phyloP scores from a whole-genome alignment of 176 grass and related monocot species.

The Pharus latifolius region DNA sequence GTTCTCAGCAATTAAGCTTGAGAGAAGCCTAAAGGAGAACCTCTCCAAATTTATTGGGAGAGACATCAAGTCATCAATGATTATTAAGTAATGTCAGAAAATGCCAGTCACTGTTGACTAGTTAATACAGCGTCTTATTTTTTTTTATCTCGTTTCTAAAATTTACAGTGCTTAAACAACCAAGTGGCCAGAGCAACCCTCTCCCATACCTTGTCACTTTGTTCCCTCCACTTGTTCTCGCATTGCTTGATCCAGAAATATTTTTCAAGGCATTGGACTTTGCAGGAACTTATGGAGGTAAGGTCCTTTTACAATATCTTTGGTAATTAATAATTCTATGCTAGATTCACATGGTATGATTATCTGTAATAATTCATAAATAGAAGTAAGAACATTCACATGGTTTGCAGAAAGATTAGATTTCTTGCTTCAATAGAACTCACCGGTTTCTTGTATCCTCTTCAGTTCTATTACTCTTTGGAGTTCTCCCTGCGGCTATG shows the following conservation, averaged over 20 bases:
- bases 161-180: conserved; percentile 80
- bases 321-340: background rate
- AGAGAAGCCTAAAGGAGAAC: background rate
- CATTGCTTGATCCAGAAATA: conserved; percentile 86
- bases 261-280: conserved; percentile 99
- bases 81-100: background rate
- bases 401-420: background rate
- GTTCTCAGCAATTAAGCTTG: background rate
- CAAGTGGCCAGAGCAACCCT: conserved; percentile 71
- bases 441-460: conserved; percentile 14
- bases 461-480: conserved; percentile 86
- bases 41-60: background rate
- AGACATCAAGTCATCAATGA: background rate
- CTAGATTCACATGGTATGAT: background rate
- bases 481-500: conserved; percentile 84
- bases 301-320: background rate
- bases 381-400: background rate
- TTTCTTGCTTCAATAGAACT: background rate
- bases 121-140: background rate
- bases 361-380: conserved; percentile 3
- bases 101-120: background rate
- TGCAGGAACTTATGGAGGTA: conserved; percentile 99
- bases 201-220: conserved; percentile 67
- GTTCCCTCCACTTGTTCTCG: conserved; percentile 62
- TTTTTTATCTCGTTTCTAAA: background rate